A percentile compares a stretch with the other conserved stretches of the same genome.
phyloP scores from a whole-genome alignment of 2,329 filamentous ascomycete genomes.

The Fusarium sarcochroum region DNA sequence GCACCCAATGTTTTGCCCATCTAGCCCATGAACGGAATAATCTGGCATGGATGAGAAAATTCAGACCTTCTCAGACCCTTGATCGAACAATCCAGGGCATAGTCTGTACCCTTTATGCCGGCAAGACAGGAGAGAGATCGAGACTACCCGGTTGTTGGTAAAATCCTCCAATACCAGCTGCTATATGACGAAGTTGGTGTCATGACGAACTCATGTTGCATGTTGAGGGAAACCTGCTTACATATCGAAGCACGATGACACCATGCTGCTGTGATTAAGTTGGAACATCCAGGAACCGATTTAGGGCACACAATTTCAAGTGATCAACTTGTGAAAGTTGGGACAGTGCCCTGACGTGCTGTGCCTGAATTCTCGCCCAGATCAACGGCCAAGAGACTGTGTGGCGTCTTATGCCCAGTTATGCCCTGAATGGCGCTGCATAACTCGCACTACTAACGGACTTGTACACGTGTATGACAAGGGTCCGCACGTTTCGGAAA shows the following conservation, averaged over 20 bases:
- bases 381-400: constrained; percentile 15
- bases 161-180: not conserved
- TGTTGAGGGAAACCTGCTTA: constrained; percentile 15
- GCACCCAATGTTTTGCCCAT: constrained; percentile 28
- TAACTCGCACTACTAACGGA: constrained; percentile 30
- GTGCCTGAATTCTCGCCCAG: not conserved
- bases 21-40: constrained; percentile 19
- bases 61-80: constrained; percentile 25
- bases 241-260: constrained; percentile 28
- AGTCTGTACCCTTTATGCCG: constrained; percentile 13
- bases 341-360: constrained; percentile 2
- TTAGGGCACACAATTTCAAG: constrained; percentile 18
- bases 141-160: constrained; percentile 13
- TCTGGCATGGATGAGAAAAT: constrained; percentile 30
- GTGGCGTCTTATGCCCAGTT: constrained; percentile 38
- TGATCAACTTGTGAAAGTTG: constrained; percentile 28
- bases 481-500: constrained; percentile 43
- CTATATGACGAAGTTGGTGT: not conserved
- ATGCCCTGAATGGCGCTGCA: constrained; percentile 38
- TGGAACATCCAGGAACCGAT: constrained; percentile 14
- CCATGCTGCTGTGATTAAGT: not conserved
- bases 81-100: constrained; percentile 11
- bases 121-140: constrained; percentile 16
- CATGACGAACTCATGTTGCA: too few relatives aligned
- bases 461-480: constrained; percentile 46